These are phyloP conservation scores for Amphibolis antarctica DNA, from an alignment of 106 monocot genomes.

Conservation along the genomic window DNA sequence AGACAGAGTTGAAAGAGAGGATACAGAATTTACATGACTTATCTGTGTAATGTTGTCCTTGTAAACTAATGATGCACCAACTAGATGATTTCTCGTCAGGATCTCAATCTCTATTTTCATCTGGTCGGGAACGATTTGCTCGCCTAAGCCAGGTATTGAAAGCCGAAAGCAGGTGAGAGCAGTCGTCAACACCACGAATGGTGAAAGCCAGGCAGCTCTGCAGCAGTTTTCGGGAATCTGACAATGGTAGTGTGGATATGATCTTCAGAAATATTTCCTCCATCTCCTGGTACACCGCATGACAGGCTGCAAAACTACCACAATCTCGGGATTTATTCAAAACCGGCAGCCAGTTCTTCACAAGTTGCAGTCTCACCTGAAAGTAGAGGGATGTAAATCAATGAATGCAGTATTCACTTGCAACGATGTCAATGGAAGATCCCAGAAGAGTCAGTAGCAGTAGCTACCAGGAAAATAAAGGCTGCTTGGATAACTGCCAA, in stretches of 20 bases:
- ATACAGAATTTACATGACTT: no score
- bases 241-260: constrained; percentile 73
- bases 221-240: constrained; percentile 61
- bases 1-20: no score
- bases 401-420: no score
- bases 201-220: constrained; percentile 85
- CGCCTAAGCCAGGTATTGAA: constrained; percentile 87
- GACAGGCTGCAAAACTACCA: constrained; percentile 38
- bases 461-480: no score
- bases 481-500: no score
- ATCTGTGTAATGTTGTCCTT: no score
- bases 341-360: constrained; percentile 83
- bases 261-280: constrained; percentile 86
- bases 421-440: no score
- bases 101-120: constrained; percentile 17
- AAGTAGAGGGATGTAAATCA: not conserved
- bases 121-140: constrained; percentile 30
- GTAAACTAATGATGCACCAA: no score
- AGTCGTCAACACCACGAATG: constrained; percentile 65
- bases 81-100: no score
- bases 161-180: constrained; percentile 61
- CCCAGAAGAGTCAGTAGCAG: no score
- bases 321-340: constrained; percentile 72
- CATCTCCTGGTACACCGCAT: constrained; percentile 64
- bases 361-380: constrained; percentile 81